Conservation (phyloP, 768 basidiomycete genomes). For the Russula foetens region DNA sequence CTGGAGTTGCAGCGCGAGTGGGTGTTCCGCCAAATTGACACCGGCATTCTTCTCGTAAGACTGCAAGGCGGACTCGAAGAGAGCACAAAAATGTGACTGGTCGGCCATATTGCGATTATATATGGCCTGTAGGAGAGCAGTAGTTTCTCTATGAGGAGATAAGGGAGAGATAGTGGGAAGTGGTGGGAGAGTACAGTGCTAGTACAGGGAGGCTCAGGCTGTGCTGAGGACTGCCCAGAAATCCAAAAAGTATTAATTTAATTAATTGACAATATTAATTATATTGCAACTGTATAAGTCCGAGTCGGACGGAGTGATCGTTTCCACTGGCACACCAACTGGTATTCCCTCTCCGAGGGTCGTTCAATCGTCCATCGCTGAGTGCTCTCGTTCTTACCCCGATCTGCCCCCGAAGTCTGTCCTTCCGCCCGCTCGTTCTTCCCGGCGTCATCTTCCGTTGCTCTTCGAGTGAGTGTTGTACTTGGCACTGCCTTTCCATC, state of each 20-base stretch:
- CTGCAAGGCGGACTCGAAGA: no score
- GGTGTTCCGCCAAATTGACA: no score
- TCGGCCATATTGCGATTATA: no score
- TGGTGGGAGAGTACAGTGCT: no score
- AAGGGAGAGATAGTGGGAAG: no score
- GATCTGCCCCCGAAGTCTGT: slow-evolving; percentile 90
- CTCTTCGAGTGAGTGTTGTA: slow-evolving; percentile 49
- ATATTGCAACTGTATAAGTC: no score
- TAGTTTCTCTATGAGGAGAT: no score
- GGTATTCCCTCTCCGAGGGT: slow-evolving; percentile 95
- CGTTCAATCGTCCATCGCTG: slow-evolving; percentile 89
- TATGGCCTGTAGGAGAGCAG: no score
- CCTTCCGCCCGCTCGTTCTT: slow-evolving; percentile 87
- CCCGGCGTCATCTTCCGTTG: slow-evolving; percentile 73
- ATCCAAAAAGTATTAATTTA: slow-evolving; percentile 4
- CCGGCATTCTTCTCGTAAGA: no score
- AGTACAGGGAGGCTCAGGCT: no score
- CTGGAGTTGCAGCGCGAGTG: no score
- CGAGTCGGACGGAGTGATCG: slow-evolving; percentile 93
- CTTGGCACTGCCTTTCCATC: background rate
- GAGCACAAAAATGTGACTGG: no score
- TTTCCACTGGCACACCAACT: slow-evolving; percentile 93
- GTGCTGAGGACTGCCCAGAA: slow-evolving; percentile 51
- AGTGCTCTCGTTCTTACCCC: slow-evolving; percentile 88
- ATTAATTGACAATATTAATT: slow-evolving; percentile 11